Percentiles rank a stretch among this genome's conserved stretches.
Conservation (phyloP, 2,329 filamentous ascomycete genomes). For the Cryphonectria naterciae region DNA sequence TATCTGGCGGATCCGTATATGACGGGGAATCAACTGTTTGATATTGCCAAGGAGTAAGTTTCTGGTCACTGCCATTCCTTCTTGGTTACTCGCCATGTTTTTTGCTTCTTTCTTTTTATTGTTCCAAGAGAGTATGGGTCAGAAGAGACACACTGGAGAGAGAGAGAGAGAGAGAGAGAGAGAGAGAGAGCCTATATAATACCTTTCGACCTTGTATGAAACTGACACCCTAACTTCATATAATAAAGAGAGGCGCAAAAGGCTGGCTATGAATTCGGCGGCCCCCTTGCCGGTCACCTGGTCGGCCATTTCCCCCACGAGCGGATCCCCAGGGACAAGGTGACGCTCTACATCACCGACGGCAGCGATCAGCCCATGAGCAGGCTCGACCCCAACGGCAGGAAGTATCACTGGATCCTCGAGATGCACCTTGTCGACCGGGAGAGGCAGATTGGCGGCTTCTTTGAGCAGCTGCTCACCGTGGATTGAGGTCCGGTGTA, state of each 20-base stretch:
- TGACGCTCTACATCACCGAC: slow-evolving; percentile 48
- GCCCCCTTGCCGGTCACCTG: slow-evolving; percentile 51
- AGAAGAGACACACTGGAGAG: too few species aligned
- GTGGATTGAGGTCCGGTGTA: background rate
- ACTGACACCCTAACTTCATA: background rate
- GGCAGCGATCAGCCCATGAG: slow-evolving; percentile 49
- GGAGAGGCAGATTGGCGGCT: slow-evolving; percentile 44
- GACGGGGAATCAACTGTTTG: slow-evolving; percentile 52
- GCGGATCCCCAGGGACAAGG: slow-evolving; percentile 52
- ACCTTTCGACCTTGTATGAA: too few species aligned
- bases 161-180: too few species aligned
- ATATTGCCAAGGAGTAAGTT: slow-evolving; percentile 42
- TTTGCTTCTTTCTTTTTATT: too few species aligned
- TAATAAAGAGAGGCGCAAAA: slow-evolving; percentile 36
- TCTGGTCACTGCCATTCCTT: background rate
- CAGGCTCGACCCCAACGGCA: slow-evolving; percentile 43
- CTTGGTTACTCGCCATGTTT: background rate
- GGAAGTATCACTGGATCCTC: slow-evolving; percentile 53
- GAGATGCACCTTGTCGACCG: slow-evolving; percentile 52
- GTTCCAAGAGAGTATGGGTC: too few species aligned
- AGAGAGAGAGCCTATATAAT: background rate
- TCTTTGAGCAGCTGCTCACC: slow-evolving; percentile 43
- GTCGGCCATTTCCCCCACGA: slow-evolving; percentile 56
- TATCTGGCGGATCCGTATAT: slow-evolving; percentile 47
- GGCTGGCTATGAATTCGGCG: slow-evolving; percentile 50